phyloP scores from a whole-genome alignment of 768 basidiomycete species.

The Mrakia blollopis region DNA sequence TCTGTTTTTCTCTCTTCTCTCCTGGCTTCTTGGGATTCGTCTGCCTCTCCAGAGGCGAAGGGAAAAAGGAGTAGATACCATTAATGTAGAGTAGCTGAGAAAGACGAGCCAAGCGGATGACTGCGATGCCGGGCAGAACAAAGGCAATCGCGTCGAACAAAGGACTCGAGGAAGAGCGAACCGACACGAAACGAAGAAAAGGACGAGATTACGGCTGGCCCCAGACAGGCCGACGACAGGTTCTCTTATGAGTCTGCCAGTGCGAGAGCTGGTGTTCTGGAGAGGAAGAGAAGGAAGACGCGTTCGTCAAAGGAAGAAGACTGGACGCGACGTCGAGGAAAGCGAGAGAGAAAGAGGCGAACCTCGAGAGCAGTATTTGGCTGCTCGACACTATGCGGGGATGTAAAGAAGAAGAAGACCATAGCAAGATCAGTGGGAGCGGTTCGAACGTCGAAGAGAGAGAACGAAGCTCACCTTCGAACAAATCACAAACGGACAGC shows the following conservation, averaged over 20 bases:
- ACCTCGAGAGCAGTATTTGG: neutral
- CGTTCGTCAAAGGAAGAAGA: neutral
- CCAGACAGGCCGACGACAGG: neutral
- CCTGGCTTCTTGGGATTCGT: too few species aligned
- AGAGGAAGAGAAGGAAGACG: neutral
- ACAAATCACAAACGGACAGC: neutral
- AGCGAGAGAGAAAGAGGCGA: neutral
- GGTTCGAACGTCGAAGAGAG: neutral
- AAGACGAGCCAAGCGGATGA: too few species aligned
- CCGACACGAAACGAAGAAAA: neutral
- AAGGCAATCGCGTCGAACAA: too few species aligned
- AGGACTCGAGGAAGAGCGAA: neutral
- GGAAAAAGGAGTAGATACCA: too few species aligned
- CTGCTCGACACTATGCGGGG: neutral
- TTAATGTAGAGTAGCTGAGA: too few species aligned
- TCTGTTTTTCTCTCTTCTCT: too few species aligned
- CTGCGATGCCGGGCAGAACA: too few species aligned
- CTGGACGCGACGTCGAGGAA: neutral
- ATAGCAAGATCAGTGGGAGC: neutral
- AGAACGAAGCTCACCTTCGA: neutral
- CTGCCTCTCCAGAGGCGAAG: too few species aligned
- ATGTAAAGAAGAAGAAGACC: neutral
- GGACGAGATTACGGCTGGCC: neutral
- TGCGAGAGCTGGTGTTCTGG: neutral
- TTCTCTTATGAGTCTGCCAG: neutral